Percentiles rank a stretch among this genome's conserved stretches.
phyloP scores from a whole-genome alignment of 2,329 filamentous ascomycete species.

The Cladobotryum mycophilum region DNA sequence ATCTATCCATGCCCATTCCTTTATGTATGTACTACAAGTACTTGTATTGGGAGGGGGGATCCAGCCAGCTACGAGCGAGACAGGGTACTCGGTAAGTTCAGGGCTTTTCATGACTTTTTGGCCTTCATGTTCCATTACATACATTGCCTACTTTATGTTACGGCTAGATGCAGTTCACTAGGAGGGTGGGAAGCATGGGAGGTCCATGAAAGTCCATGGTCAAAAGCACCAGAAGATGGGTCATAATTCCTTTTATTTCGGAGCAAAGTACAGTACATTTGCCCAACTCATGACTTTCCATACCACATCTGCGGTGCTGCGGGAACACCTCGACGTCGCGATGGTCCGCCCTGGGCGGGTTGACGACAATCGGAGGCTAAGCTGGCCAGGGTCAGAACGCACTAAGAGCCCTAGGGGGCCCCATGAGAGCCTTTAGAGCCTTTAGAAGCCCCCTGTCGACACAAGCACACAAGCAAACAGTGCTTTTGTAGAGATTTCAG shows the following conservation, averaged over 20 bases:
- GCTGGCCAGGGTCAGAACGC: background rate
- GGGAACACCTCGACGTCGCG: slow-evolving; percentile 3
- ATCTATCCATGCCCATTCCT: slow-evolving; percentile 3
- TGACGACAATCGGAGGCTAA: slow-evolving; percentile 1
- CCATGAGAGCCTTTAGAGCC: background rate
- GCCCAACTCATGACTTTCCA: background rate
- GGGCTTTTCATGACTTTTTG: background rate
- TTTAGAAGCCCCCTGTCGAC: background rate
- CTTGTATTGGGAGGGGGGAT: background rate
- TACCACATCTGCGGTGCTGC: background rate
- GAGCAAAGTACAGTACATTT: slow-evolving; percentile 7
- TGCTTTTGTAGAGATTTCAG: too few relatives aligned
- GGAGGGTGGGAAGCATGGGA: slow-evolving; percentile 10
- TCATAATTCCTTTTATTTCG: slow-evolving; percentile 9
- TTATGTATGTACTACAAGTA: slow-evolving; percentile 6
- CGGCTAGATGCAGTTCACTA: slow-evolving; percentile 6
- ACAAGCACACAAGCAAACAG: too few relatives aligned
- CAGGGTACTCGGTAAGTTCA: background rate
- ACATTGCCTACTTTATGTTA: background rate
- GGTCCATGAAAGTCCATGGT: slow-evolving; percentile 3
- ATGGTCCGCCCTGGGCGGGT: slow-evolving; percentile 7
- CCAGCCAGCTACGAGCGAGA: background rate
- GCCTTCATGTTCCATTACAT: slow-evolving; percentile 1
- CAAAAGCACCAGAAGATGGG: background rate
- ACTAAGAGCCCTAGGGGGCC: background rate